A percentile compares a stretch with the other conserved stretches of the same genome.
These are phyloP conservation scores for Claviceps humidiphila DNA, from an alignment of 2,329 filamentous ascomycete genomes.

Conservation along the genomic window DNA sequence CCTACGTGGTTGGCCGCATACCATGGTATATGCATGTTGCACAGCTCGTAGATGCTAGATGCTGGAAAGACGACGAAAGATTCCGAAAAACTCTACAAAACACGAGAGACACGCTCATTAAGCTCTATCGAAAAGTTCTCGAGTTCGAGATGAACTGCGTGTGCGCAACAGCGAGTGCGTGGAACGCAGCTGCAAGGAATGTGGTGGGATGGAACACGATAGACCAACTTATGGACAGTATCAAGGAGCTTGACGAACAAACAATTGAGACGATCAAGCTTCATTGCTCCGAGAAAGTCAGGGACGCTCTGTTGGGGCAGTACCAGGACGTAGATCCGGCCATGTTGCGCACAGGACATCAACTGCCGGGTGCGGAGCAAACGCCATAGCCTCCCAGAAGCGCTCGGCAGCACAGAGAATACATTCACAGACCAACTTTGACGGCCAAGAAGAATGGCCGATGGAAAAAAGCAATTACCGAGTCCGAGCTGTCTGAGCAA, in stretches of 20 bases:
- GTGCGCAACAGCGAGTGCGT: conserved; percentile 23
- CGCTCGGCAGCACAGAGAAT: neutral
- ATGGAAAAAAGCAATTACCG: neutral
- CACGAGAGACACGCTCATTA: conserved; percentile 12
- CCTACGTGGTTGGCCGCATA: conserved; percentile 20
- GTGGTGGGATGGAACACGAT: conserved; percentile 23
- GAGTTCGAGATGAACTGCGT: conserved; percentile 28
- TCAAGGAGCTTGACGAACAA: conserved; percentile 16
- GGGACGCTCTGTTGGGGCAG: conserved; percentile 8
- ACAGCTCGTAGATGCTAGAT: conserved; percentile 12
- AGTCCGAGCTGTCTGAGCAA: neutral
- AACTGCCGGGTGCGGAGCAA: neutral
- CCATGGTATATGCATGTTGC: conserved; percentile 22
- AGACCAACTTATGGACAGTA: conserved; percentile 13
- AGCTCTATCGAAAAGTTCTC: conserved; percentile 19
- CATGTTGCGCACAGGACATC: neutral
- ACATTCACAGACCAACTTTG: neutral
- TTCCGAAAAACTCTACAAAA: conserved; percentile 12
- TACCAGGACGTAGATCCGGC: conserved; percentile 7
- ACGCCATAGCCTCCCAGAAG: neutral
- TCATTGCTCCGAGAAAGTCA: conserved; percentile 9
- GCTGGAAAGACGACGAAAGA: conserved; percentile 11
- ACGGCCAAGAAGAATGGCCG: neutral
- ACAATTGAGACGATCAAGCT: conserved; percentile 12
- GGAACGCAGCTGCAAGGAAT: conserved; percentile 23